phyloP scores from a whole-genome alignment of 805 yeast genomes.

The Blastobotrys chiropterorum region DNA sequence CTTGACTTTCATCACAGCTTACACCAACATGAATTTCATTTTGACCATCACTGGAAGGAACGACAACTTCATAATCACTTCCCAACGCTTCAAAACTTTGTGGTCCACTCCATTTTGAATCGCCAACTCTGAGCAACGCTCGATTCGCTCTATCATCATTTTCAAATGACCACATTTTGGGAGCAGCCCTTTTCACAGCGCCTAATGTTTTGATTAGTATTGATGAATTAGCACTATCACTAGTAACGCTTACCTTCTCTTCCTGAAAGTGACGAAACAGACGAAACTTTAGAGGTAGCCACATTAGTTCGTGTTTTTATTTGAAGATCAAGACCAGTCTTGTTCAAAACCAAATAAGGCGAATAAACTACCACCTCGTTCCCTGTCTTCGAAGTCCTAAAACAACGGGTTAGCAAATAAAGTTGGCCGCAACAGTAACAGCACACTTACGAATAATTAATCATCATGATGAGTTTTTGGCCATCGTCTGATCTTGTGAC shows the following conservation, averaged over 20 bases:
- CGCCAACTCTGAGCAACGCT: conserved; percentile 58
- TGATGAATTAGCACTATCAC: conserved; percentile 6
- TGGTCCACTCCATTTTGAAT: conserved; percentile 66
- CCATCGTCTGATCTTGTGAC: conserved; percentile 51
- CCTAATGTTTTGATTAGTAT: conserved; percentile 29
- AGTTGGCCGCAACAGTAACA: background rate
- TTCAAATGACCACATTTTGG: conserved; percentile 83
- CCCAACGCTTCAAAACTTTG: conserved; percentile 89
- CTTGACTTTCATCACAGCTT: conserved; percentile 67
- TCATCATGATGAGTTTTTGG: conserved; percentile 54
- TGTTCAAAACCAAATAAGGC: conserved; percentile 78
- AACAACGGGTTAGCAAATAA: conserved; percentile 5
- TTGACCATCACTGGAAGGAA: conserved; percentile 30
- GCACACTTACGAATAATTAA: conserved; percentile 49
- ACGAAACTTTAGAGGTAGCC: conserved; percentile 36
- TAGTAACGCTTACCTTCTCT: background rate
- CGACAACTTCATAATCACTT: conserved; percentile 53
- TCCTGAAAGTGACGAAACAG: background rate
- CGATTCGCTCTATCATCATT: conserved; percentile 55
- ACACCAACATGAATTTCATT: conserved; percentile 71
- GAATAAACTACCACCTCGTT: conserved; percentile 65
- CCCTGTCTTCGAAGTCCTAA: conserved; percentile 38
- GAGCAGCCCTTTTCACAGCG: conserved; percentile 35
- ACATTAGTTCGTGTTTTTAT: conserved; percentile 51
- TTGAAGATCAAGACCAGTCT: conserved; percentile 62